phyloP scores from a whole-genome alignment of 345 rosid species.

The Syzygium grande region DNA sequence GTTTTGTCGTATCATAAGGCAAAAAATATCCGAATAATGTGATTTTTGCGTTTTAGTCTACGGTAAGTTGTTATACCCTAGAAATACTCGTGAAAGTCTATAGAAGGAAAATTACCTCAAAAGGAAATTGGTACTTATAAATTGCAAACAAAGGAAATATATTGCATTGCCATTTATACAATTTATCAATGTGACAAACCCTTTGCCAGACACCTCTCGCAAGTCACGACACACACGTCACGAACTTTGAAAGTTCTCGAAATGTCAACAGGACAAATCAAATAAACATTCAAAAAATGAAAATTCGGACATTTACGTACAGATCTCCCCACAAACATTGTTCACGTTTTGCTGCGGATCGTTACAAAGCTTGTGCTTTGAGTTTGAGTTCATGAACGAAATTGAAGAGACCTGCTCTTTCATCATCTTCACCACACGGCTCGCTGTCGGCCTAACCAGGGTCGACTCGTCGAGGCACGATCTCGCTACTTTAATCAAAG shows the following conservation, averaged over 20 bases:
- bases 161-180: background rate
- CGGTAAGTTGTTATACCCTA: background rate
- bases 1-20: background rate
- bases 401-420: conserved; percentile 1
- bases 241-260: background rate
- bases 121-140: background rate
- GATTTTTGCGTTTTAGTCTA: background rate
- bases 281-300: background rate
- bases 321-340: background rate
- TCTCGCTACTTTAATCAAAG: conserved; percentile 10
- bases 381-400: background rate
- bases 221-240: background rate
- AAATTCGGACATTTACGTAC: background rate
- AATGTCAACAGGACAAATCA: background rate
- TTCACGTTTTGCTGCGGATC: background rate
- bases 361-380: background rate
- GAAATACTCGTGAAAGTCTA: background rate
- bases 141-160: background rate
- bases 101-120: background rate
- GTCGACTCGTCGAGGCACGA: conserved; percentile 13
- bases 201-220: background rate
- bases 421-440: conserved; percentile 2
- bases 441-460: conserved; percentile 8
- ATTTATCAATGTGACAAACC: background rate
- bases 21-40: background rate